Base-by-base conservation (phyloP, 768 basidiomycete genomes). In the Epithele typhae region DNA sequence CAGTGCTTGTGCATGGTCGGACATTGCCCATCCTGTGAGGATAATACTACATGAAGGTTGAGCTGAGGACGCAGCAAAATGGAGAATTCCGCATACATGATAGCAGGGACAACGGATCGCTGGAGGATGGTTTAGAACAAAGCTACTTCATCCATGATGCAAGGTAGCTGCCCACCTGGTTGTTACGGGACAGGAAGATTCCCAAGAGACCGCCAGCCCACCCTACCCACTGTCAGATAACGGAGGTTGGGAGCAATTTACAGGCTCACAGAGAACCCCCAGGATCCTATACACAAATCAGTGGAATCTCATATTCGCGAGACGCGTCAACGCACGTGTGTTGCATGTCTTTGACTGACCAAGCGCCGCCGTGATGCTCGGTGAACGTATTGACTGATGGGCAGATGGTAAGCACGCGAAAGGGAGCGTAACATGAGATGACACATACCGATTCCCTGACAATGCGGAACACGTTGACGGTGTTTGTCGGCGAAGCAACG, bases 271-370 rank as follows among this genome's bases (percentile, higher is more conserved):
- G 27, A 89, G 68, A 19, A 89, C 73, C 24, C 87, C 87, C 7
- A 92, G 68, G 41, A 86, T 78, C 2, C 86, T 89, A 45, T 2
- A 40, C 9, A 30, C 12, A 27, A 32, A 8, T 3, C 39, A 30
- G 42, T 14, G 12, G 43, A 52, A 36, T 52, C 19, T 5, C 36
- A 18, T 38, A 15, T 37, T 15, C n/a, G n/a, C 37, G 34, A 32
- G 15, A 17, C 17, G 18, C 42, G 9, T 27, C 12, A 17, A 34
- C 86, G 53, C 59, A 90, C 82, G 90, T 92, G 64, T 95, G 92
- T 58, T 94, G 92, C 88, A 93, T 87, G 63, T 95, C 93, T 63
- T 95, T 93, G 43, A 84, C 85, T 2, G 82, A 86, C 93, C 93
- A 95, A 0, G 57, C 63, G 17, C 74, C 74, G 7, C 89, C 88